These are phyloP conservation scores for Grammothele lineata DNA, from an alignment of 768 basidiomycete genomes.

Conservation along the genomic window DNA sequence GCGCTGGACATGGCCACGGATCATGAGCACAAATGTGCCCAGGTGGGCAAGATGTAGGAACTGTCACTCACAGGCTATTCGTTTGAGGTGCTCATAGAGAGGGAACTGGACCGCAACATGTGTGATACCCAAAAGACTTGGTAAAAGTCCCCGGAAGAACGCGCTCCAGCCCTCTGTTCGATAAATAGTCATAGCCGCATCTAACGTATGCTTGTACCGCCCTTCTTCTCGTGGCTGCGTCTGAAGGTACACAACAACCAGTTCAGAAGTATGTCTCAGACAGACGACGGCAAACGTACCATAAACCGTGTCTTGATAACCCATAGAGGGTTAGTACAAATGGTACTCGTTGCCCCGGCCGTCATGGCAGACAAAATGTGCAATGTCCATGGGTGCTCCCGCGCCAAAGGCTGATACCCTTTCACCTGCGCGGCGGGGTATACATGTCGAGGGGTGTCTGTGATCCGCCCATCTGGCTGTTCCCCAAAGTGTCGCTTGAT, in stretches of 20 bases:
- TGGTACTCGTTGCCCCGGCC: slow-evolving; percentile 90
- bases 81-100: slow-evolving; percentile 89
- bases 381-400: slow-evolving; percentile 80
- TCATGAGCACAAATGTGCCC: no score
- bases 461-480: slow-evolving; percentile 43
- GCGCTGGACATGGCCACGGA: slow-evolving; percentile 43
- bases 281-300: slow-evolving; percentile 45
- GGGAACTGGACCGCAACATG: slow-evolving; percentile 99
- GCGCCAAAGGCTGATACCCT: slow-evolving; percentile 75
- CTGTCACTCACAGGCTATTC: slow-evolving; percentile 79
- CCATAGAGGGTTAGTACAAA: slow-evolving; percentile 95
- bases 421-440: slow-evolving; percentile 84
- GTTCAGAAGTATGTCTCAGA: no score
- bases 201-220: slow-evolving; percentile 84
- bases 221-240: slow-evolving; percentile 78
- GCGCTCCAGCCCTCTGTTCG: slow-evolving; percentile 80
- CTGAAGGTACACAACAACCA: slow-evolving; percentile 42
- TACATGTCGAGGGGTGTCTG: slow-evolving; percentile 41
- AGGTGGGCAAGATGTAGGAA: no score
- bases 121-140: slow-evolving; percentile 87
- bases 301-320: slow-evolving; percentile 99
- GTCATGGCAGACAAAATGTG: slow-evolving; percentile 96
- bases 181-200: slow-evolving; percentile 88
- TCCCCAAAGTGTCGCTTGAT: slow-evolving; percentile 84
- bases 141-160: slow-evolving; percentile 92